Evolutionary conservation across 495 filamentous ascomycete genomes (phyloP).

Genomic region (Podospora comata): DNA sequence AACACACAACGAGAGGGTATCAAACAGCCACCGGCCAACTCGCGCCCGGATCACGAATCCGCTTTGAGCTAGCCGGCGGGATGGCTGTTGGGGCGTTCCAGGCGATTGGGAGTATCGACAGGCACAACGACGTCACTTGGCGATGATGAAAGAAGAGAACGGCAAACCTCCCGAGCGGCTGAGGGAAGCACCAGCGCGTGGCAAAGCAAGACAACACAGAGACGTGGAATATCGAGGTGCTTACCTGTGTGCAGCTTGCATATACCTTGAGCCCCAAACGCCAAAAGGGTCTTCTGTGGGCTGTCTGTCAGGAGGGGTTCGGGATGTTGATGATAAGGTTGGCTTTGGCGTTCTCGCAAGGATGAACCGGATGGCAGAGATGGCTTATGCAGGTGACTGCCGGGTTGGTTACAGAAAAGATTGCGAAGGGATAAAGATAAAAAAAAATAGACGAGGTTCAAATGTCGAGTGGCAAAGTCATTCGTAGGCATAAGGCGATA

Average conservation of each 20-base stretch:
- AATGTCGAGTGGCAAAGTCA: background rate
- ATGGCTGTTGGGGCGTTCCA: background rate
- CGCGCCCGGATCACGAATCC: no score
- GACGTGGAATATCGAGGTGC: background rate
- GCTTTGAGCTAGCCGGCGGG: background rate
- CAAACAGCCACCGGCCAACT: background rate
- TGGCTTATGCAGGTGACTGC: background rate
- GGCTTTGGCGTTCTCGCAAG: background rate
- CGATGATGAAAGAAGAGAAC: background rate
- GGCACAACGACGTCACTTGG: slow-evolving; percentile 9
- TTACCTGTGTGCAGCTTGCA: slow-evolving; percentile 4
- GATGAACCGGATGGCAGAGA: slow-evolving; percentile 1
- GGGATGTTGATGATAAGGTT: background rate
- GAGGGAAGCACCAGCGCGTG: background rate
- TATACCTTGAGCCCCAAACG: background rate
- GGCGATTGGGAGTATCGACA: background rate
- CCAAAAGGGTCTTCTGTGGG: background rate
- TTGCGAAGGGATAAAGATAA: background rate
- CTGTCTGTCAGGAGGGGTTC: background rate
- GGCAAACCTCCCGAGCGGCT: background rate
- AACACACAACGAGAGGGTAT: background rate
- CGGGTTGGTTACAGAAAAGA: background rate
- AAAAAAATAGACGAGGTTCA: background rate
- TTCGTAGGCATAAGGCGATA: background rate
- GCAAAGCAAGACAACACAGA: background rate